Evolutionary conservation across 2,329 filamentous ascomycete genomes (phyloP), one percentile per base, ranked within the genome.

Genomic region (Triangularia verruculosa): DNA sequence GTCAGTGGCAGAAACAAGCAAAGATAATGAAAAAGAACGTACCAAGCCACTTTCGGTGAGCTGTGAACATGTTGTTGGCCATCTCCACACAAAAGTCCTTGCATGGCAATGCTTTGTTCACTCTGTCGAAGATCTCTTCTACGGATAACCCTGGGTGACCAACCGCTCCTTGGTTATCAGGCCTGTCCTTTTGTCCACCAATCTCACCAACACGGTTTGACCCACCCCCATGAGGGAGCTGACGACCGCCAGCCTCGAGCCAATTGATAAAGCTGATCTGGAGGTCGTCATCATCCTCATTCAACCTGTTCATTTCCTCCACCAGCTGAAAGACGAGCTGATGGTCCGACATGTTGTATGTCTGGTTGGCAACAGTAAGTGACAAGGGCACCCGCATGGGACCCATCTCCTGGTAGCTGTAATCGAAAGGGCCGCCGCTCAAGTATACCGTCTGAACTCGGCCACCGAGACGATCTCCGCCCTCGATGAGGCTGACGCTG

Each of bases 401-500:
- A 0, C 87, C 87, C 69, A 81, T 82, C 71, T 89, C 87, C 69
- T 89, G 86, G 72, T 89, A 89, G 25, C 87, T 86, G 70, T 89
- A 89, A 64, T 89, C 79, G 20, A 83, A 81, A 0, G 85, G 84
- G 0, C 78, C 83, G 2, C 81, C 83, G 1, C 81, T 81, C 1
- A 90, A 79, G 61, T 89, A 89, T 59, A 80, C 80, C 1, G 87
- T 90, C 61, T 85, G 84, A 0, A 89, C 82, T 22, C 87, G 83
- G 3, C 87, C 87, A n/a, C 87, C 87, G 13, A 89, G 79, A 9
- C 87, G 79, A 39, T 84, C 73, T 2, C 81, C 82, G 0, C 84
- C 83, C 72, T 90, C 88, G 24, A 87, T 78, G 61, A 90, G 86
- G 54, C 82, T 80, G 75, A 87, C 80, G 72, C 89, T 84, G 27